Conservation (phyloP, 495 filamentous ascomycete species). For the Amorphotheca resinae region DNA sequence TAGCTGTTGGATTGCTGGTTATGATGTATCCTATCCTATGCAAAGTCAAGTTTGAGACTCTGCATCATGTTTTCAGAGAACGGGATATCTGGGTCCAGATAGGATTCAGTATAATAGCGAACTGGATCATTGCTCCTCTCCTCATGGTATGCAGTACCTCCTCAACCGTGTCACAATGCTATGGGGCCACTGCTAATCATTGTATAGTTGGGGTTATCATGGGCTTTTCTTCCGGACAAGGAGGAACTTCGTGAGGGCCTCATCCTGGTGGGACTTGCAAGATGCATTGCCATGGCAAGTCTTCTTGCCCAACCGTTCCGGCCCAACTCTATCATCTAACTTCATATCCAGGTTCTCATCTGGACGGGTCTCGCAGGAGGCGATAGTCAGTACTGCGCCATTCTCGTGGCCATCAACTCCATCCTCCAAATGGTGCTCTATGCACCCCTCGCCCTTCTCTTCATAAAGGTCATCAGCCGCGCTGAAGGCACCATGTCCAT, state of each 20-base stretch:
- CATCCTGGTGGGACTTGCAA: slow-evolving; percentile 64
- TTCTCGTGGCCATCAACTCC: slow-evolving; percentile 82
- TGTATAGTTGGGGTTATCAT: slow-evolving; percentile 52
- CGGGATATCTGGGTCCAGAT: slow-evolving; percentile 67
- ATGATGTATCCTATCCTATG: slow-evolving; percentile 76
- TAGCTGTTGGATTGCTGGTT: slow-evolving; percentile 51
- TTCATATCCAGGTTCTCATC: slow-evolving; percentile 45
- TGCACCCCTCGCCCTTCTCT: slow-evolving; percentile 68
- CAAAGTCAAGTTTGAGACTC: slow-evolving; percentile 75
- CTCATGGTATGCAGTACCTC: slow-evolving; percentile 53
- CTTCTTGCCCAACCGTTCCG: background rate
- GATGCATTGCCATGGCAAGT: slow-evolving; percentile 74
- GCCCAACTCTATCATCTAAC: slow-evolving; percentile 1
- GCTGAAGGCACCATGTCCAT: slow-evolving; percentile 14
- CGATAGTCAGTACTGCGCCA: slow-evolving; percentile 75
- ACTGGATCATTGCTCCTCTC: slow-evolving; percentile 85
- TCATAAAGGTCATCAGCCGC: slow-evolving; percentile 55
- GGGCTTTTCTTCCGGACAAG: slow-evolving; percentile 73
- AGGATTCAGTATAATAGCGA: slow-evolving; percentile 62
- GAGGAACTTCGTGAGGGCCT: slow-evolving; percentile 54
- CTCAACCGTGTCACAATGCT: no score
- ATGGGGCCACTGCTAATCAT: background rate
- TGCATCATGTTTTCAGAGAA: slow-evolving; percentile 54
- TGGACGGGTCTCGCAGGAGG: slow-evolving; percentile 73
- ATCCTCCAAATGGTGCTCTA: slow-evolving; percentile 79